phyloP scores from a whole-genome alignment of 2,329 filamentous ascomycete species.

The Diaporthe velutina region DNA sequence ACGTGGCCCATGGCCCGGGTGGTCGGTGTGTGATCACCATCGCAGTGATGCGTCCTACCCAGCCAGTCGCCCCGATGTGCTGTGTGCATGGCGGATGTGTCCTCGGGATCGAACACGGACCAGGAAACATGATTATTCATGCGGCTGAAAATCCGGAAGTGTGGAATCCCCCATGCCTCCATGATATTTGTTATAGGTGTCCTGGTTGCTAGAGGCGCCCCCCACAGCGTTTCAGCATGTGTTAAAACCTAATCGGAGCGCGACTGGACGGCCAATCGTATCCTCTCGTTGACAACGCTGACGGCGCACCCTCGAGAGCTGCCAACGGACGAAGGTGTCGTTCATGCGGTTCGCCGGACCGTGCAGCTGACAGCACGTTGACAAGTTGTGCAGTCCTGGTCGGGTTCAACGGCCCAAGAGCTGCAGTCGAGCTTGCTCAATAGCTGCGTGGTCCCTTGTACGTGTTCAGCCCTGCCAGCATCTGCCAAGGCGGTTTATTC shows the following conservation, averaged over 20 bases:
- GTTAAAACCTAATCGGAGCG: slow-evolving; percentile 12
- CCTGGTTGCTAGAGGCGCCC: background rate
- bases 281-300: background rate
- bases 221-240: slow-evolving; percentile 29
- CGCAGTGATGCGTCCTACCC: slow-evolving; percentile 12
- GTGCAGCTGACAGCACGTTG: slow-evolving; percentile 19
- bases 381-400: background rate
- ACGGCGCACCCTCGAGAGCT: background rate
- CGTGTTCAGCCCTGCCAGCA: slow-evolving; percentile 15
- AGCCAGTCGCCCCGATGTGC: slow-evolving; percentile 1
- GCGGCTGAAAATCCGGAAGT: slow-evolving; percentile 16
- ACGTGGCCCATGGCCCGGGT: slow-evolving; percentile 3
- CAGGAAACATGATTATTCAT: slow-evolving; percentile 11
- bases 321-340: slow-evolving; percentile 17
- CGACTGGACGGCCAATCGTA: slow-evolving; percentile 25
- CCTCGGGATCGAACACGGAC: slow-evolving; percentile 5
- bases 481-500: background rate
- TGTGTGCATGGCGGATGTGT: slow-evolving; percentile 1
- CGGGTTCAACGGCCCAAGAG: background rate
- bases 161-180: background rate
- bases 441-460: background rate
- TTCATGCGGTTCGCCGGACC: slow-evolving; percentile 21
- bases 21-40: slow-evolving; percentile 27
- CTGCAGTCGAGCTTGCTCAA: background rate
- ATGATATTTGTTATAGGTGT: background rate